A percentile compares a stretch with the other conserved stretches of the same genome.
Evolutionary conservation across 2,329 filamentous ascomycete genomes (phyloP).

Genomic region (Arthrobotrys conoides): DNA sequence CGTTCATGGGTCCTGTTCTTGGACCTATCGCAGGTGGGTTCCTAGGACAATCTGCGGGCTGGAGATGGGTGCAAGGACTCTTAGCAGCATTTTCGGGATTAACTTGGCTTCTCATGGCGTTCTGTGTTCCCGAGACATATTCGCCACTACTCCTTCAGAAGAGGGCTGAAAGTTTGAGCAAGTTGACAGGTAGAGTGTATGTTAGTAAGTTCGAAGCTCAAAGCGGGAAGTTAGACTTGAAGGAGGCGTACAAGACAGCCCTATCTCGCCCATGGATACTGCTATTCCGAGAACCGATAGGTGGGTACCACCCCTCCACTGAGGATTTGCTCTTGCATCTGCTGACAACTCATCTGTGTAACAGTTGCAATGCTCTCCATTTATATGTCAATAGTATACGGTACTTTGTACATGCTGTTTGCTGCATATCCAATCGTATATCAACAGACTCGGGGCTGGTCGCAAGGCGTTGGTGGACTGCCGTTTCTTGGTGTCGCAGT

Average conservation of each 20-base stretch:
- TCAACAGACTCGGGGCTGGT: conserved; percentile 74
- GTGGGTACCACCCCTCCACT: not conserved
- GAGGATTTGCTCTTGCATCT: not conserved
- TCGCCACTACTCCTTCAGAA: conserved; percentile 72
- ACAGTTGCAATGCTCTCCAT: conserved; percentile 74
- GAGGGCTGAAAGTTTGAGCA: conserved; percentile 71
- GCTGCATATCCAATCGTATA: conserved; percentile 78
- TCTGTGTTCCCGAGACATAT: conserved; percentile 75
- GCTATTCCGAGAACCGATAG: conserved; percentile 78
- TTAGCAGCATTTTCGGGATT: conserved; percentile 76
- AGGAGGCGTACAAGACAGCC: conserved; percentile 72
- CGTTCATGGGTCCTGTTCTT: conserved; percentile 76
- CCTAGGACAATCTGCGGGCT: conserved; percentile 75
- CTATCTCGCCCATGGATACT: conserved; percentile 78
- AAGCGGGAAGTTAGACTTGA: conserved; percentile 68
- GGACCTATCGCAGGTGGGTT: conserved; percentile 79
- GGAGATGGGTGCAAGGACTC: conserved; percentile 79
- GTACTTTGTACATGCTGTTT: conserved; percentile 74
- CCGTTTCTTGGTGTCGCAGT: conserved; percentile 79
- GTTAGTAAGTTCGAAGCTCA: conserved; percentile 71
- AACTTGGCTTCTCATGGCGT: conserved; percentile 72
- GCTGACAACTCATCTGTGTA: not conserved
- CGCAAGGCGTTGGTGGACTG: conserved; percentile 73
- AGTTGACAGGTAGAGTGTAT: conserved; percentile 73
- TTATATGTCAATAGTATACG: conserved; percentile 76